phyloP scores from a whole-genome alignment of 306 rosid species.

The Cucurbita ficifolia region DNA sequence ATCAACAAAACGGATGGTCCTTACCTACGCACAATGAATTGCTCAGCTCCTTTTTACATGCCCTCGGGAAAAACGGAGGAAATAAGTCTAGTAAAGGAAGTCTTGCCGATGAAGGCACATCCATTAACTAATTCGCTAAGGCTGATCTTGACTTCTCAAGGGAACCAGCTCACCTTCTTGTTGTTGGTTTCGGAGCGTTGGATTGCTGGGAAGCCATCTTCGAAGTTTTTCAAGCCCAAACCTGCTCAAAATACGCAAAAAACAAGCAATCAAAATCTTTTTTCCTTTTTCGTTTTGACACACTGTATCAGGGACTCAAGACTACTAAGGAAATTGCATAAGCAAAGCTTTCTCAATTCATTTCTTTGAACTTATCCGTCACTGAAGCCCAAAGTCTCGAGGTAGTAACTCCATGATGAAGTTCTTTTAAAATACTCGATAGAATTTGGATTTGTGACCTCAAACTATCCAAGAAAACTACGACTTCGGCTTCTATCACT shows the following conservation, averaged over 20 bases:
- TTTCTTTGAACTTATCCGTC: background rate
- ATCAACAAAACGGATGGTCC: background rate
- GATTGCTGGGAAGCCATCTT: constrained; percentile 62
- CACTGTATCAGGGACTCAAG: background rate
- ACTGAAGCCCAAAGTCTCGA: background rate
- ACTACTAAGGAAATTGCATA: background rate
- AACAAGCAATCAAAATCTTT: background rate
- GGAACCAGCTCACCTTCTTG: constrained; percentile 64
- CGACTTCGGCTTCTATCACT: background rate
- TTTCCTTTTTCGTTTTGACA: background rate
- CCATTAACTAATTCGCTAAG: constrained; percentile 14
- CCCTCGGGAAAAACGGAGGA: background rate
- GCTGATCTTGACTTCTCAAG: constrained; percentile 41
- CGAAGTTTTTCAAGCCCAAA: constrained; percentile 66
- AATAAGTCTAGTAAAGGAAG: background rate
- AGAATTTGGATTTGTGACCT: background rate
- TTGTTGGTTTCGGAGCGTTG: constrained; percentile 48
- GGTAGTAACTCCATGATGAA: background rate
- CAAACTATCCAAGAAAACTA: background rate
- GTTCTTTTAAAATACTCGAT: background rate
- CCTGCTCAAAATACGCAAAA: constrained; percentile 22
- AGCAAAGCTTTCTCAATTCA: background rate
- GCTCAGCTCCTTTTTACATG: background rate
- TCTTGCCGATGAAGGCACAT: constrained; percentile 10
- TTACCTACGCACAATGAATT: background rate